These are phyloP conservation scores for Nematodospora anomalae DNA, from an alignment of 1,139 yeast species.

Conservation along the genomic window DNA sequence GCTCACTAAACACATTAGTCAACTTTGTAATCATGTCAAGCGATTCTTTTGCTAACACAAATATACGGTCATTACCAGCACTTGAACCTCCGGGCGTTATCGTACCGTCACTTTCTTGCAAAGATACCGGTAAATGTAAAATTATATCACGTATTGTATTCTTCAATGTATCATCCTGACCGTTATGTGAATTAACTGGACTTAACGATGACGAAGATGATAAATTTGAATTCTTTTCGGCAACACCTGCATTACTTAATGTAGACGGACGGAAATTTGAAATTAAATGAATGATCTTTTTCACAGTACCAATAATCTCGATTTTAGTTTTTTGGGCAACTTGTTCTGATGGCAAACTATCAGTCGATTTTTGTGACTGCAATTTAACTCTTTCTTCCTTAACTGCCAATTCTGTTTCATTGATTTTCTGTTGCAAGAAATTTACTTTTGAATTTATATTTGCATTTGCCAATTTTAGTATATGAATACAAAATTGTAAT, in stretches of 20 bases:
- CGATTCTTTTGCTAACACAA: constrained; percentile 84
- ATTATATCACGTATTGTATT: constrained; percentile 79
- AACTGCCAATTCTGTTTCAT: constrained; percentile 23
- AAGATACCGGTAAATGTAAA: constrained; percentile 59
- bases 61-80: constrained; percentile 57
- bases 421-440: constrained; percentile 50
- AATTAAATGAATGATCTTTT: constrained; percentile 81
- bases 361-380: constrained; percentile 12
- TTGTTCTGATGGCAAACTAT: constrained; percentile 3
- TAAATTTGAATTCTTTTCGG: constrained; percentile 14
- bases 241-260: constrained; percentile 19
- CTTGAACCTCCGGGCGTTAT: constrained; percentile 5
- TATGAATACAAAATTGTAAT: constrained; percentile 68
- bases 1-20: constrained; percentile 80
- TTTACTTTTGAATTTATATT: constrained; percentile 65
- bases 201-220: too few relatives aligned
- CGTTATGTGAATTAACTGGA: constrained; percentile 15
- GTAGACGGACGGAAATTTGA: constrained; percentile 86
- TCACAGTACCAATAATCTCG: constrained; percentile 85
- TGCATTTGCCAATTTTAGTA: constrained; percentile 74
- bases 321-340: constrained; percentile 56
- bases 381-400: constrained; percentile 16
- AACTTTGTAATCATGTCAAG: constrained; percentile 84
- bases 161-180: constrained; percentile 38
- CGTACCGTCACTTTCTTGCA: constrained; percentile 23